phyloP scores from a whole-genome alignment of 352 stramenopile species.

The Plasmopara viticola region DNA sequence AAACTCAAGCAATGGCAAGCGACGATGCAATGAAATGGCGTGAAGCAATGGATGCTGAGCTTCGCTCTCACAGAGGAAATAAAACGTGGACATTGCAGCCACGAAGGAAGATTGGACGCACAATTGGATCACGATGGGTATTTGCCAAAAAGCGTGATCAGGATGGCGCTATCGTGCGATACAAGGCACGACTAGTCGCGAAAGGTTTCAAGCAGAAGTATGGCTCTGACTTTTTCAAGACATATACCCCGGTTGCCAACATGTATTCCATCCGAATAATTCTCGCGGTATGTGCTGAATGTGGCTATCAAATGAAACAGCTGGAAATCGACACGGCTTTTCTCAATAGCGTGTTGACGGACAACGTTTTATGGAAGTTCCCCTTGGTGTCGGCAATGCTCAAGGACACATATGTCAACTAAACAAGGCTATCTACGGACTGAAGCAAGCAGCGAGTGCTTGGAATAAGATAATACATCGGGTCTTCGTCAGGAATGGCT shows the following conservation, averaged over 20 bases:
- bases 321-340: neutral
- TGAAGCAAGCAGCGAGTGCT: neutral
- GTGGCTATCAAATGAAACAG: neutral
- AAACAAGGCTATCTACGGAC: neutral
- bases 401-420: neutral
- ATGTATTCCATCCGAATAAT: neutral
- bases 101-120: neutral
- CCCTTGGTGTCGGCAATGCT: neutral
- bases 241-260: neutral
- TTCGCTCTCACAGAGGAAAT: neutral
- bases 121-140: too few relatives aligned
- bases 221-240: neutral
- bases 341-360: neutral
- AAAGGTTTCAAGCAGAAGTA: neutral
- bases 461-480: neutral
- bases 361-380: neutral
- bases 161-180: neutral
- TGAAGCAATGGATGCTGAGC: neutral
- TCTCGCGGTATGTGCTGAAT: neutral
- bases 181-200: neutral
- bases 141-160: neutral
- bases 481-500: neutral
- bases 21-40: neutral
- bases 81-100: neutral
- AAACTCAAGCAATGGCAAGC: neutral